phyloP scores from a whole-genome alignment of 2,329 filamentous ascomycete species.

The Fusarium phyllophilum region DNA sequence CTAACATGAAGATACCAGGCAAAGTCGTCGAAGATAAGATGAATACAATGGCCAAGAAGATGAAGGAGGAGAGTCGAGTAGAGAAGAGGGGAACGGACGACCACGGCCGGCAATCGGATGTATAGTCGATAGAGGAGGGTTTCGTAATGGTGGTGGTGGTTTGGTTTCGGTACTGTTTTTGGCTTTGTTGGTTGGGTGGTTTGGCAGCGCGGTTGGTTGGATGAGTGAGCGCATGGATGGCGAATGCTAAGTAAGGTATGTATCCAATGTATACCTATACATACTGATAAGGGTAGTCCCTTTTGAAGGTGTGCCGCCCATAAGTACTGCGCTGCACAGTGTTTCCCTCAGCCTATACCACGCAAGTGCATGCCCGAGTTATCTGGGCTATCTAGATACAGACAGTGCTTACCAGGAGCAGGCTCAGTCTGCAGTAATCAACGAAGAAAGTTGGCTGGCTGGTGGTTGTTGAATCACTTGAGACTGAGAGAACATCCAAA shows the following conservation, averaged over 20 bases:
- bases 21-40: constrained; percentile 10
- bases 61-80: constrained; percentile 9
- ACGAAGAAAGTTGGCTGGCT: constrained; percentile 5
- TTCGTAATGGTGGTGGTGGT: constrained; percentile 28
- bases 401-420: not conserved
- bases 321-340: constrained; percentile 13
- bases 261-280: constrained; percentile 3
- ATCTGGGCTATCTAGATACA: not conserved
- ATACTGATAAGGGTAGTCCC: constrained; percentile 37
- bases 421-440: constrained; percentile 8
- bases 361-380: constrained; percentile 1
- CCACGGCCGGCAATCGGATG: constrained; percentile 30
- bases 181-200: constrained; percentile 21
- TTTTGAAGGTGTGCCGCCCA: not conserved
- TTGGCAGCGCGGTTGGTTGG: not conserved
- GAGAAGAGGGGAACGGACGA: constrained; percentile 33
- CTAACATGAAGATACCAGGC: constrained; percentile 2
- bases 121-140: constrained; percentile 14
- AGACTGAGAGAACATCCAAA: constrained; percentile 24
- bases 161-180: constrained; percentile 32
- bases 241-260: constrained; percentile 23
- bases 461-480: constrained; percentile 19
- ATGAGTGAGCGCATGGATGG: constrained; percentile 20
- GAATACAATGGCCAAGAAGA: constrained; percentile 17
- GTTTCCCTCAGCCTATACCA: not conserved